phyloP scores from a whole-genome alignment of 805 yeast genomes.

The Zygosaccharomyces gambellarensis region DNA sequence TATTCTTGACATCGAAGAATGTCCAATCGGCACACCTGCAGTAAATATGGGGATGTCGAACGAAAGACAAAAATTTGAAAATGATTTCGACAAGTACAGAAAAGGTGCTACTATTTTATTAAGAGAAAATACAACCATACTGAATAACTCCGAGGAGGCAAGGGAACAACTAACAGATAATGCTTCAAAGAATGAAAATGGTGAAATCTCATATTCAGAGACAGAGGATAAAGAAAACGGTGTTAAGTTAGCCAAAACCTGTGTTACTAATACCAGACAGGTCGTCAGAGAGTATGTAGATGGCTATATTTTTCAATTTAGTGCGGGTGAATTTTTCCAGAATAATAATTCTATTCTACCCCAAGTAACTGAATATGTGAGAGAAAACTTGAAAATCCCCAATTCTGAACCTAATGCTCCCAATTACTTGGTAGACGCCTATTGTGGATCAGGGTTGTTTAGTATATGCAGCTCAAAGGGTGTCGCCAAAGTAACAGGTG shows the following conservation, averaged over 20 bases:
- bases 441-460: constrained; percentile 94
- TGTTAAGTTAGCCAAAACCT: constrained; percentile 50
- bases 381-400: constrained; percentile 54
- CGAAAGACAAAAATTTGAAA: constrained; percentile 56
- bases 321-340: constrained; percentile 95
- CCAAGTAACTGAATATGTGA: constrained; percentile 73
- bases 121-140: constrained; percentile 64
- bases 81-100: constrained; percentile 45
- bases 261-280: constrained; percentile 73
- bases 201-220: constrained; percentile 38
- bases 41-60: constrained; percentile 67
- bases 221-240: constrained; percentile 29
- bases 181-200: constrained; percentile 44
- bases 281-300: constrained; percentile 72
- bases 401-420: constrained; percentile 42
- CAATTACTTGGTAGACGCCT: constrained; percentile 82
- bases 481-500: constrained; percentile 86
- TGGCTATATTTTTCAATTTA: constrained; percentile 76
- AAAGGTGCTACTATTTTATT: constrained; percentile 84
- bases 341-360: constrained; percentile 91
- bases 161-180: constrained; percentile 35
- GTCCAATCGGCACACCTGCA: constrained; percentile 79
- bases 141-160: constrained; percentile 24
- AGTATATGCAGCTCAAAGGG: constrained; percentile 78
- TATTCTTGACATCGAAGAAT: constrained; percentile 89